Evolutionary conservation across 164 flowering plant species (phyloP), one percentile per base, ranked within the genome.

Genomic region (Stephania yunnanensis): DNA sequence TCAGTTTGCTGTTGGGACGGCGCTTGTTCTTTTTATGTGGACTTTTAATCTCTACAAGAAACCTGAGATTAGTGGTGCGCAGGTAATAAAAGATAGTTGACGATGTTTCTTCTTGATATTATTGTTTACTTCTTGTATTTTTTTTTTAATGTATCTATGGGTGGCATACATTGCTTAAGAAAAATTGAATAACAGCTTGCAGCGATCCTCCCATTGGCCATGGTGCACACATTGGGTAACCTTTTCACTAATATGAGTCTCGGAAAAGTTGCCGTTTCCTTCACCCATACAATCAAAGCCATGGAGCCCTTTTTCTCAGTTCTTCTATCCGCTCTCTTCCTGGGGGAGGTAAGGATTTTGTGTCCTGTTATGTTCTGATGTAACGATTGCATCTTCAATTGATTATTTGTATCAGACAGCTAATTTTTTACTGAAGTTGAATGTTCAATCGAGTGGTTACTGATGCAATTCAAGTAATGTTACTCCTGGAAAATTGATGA

Each of bases 241-340:
- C 95, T 93, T 64, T 95, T 95, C 83, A 93, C 97, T 46, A 95
- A 95, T 76, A 91, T 95, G 97, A 95, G 99, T 84, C 97, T 95
- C 68, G 99, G 98, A n/a, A 93, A 93, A 84, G 99, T 95, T 78
- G 88, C 99, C 48, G 98, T 95, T 73, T 95, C 99, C 36, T 95
- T 95, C 81, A 95, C 99, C 53, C 98, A 95, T 82, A 95, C 99
- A 17, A 91, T 93, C 77, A 95, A 95, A 85, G 99, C 99, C 63
- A 89, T 87, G 90, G 99, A 95, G 85, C 99, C 99, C 19, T 93
- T 95, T 78, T 95, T 95, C 88, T 92, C 98, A n/a, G 98, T 93
- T 78, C 61, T 95, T 29, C 91, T 95, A 17, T 95, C 99, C 50
- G 93, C 97, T n/a, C 82, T 92, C 89, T 95, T 95, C 84, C 86